Base-by-base conservation (phyloP, 2,329 filamentous ascomycete species). In the Nothophoma quercina region DNA sequence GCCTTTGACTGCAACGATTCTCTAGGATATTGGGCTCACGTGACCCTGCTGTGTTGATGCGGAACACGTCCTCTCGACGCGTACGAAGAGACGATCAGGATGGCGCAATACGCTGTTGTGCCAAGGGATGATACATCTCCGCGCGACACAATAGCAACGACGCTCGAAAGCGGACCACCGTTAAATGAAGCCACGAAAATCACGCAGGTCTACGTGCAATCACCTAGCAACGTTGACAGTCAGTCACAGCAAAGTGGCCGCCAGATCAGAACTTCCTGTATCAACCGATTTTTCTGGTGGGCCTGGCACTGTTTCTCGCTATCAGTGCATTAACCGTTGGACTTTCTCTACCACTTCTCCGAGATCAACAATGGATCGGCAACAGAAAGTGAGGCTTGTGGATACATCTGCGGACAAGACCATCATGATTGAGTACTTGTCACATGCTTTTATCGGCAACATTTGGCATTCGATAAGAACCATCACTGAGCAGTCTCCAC, bases 331-430 rank as follows among this genome's bases (percentile, higher is more conserved):
- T 46, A n/a, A 38, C 33, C 7, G 15, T 46, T n/a, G 43, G 43
- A 8, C n/a, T 46, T 10, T n/a, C 33, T 46, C 1, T 46, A 46
- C 30, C 43, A 46, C 18, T 46, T 46, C 23, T 46, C 43, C 7
- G 4, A 13, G 7, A 13, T 15, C 16, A 19, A 38, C 3, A 8
- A 29, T 30, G 43, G 43, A 6, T 46, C 38, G 23, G 38, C 32
- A 22, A 36, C 22, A 16, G 43, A 46, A 12, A 19, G n/a, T 3
- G 22, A 38, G 18, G 10, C 32, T 7, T 33, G 25, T 12, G 23
- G 43, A 9, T 38, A 46, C 43, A 13, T 16, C 32, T 7, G 43
- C 43, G 3, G 26, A 38, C 5, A 36, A 32, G 18, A 46, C 32
- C n/a, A 29, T 46, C 13, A 15, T 38, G 23, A 32, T 46, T 15